Evolutionary conservation across 805 yeast species (phyloP).

Genomic region (Starmerella apis): DNA sequence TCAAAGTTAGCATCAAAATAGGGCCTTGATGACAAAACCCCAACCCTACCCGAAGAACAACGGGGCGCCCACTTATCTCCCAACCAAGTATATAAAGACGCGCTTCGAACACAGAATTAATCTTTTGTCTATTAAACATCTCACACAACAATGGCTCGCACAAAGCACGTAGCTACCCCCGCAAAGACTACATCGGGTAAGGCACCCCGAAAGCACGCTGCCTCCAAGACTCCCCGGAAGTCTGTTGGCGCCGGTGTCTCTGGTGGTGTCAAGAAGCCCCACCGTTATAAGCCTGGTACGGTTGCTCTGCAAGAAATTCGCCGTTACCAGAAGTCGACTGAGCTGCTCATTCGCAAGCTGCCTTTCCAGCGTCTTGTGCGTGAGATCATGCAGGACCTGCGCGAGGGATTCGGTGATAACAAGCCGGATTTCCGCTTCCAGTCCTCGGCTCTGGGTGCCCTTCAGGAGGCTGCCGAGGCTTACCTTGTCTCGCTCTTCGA

Average conservation of each 20-base stretch:
- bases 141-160: conserved; percentile 26
- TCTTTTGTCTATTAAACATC: not conserved
- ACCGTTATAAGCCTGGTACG: conserved; percentile 92
- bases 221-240: conserved; percentile 84
- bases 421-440: conserved; percentile 59
- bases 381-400: conserved; percentile 80
- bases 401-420: conserved; percentile 39
- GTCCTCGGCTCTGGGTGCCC: conserved; percentile 81
- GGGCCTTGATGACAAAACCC: conserved; percentile 3
- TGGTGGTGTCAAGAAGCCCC: conserved; percentile 88
- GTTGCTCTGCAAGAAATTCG: conserved; percentile 87
- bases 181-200: conserved; percentile 88
- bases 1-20: no score
- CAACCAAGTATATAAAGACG: conserved; percentile 6
- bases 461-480: conserved; percentile 85
- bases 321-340: conserved; percentile 85
- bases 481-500: conserved; percentile 76
- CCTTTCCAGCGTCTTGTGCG: conserved; percentile 87
- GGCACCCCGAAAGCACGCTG: conserved; percentile 86
- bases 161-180: conserved; percentile 58
- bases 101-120: not conserved
- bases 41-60: not conserved
- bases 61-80: conserved; percentile 3
- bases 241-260: conserved; percentile 63
- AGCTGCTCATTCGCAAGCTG: conserved; percentile 74